phyloP scores from a whole-genome alignment of 306 rosid species.

The Sicyos edulis region DNA sequence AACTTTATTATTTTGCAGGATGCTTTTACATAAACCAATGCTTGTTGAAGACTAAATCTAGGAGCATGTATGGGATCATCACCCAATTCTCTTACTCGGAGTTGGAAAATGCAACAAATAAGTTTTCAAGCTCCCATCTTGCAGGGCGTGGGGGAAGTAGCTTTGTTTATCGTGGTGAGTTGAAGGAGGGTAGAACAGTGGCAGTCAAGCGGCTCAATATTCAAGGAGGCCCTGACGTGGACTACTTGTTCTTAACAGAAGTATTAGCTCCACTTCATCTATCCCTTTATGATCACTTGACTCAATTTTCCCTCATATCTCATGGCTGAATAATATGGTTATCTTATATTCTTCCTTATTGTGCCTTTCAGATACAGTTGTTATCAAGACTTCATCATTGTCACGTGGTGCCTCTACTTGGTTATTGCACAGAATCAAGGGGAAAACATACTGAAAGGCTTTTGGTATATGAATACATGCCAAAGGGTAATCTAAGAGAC shows the following conservation, averaged over 20 bases:
- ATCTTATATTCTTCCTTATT: conserved; percentile 10
- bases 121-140: conserved; percentile 66
- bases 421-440: conserved; percentile 75
- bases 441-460: conserved; percentile 72
- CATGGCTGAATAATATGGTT: neutral
- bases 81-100: conserved; percentile 66
- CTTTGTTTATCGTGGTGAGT: conserved; percentile 71
- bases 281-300: neutral
- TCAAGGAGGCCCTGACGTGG: conserved; percentile 63
- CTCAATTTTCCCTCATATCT: neutral
- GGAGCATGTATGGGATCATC: conserved; percentile 54
- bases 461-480: no score
- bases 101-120: conserved; percentile 75
- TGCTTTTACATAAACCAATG: conserved; percentile 62
- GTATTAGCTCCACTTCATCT: conserved; percentile 32
- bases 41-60: conserved; percentile 45
- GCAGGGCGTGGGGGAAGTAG: conserved; percentile 91
- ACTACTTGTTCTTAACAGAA: conserved; percentile 66
- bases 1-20: conserved; percentile 32
- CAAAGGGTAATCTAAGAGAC: conserved; percentile 92
- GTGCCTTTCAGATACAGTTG: conserved; percentile 71
- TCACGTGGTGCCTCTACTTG: conserved; percentile 83
- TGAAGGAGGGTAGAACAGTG: conserved; percentile 57
- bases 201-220: conserved; percentile 74
- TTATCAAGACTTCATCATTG: conserved; percentile 86